phyloP scores from a whole-genome alignment of 495 filamentous ascomycete species.

The Lophium mytilinum region DNA sequence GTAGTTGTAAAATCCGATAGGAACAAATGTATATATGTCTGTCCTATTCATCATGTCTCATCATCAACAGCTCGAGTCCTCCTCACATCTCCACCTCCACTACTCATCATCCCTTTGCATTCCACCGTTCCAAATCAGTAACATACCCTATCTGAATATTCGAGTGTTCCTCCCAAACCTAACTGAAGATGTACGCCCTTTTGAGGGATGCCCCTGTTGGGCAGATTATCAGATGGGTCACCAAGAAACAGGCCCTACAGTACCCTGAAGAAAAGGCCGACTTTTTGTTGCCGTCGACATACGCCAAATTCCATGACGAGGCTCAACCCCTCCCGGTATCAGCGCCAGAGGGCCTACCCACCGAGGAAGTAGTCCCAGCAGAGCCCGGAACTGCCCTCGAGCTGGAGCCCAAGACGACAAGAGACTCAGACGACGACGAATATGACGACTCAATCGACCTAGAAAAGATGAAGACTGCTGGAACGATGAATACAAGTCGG shows the following conservation, averaged over 20 bases:
- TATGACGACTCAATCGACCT: conserved; percentile 2
- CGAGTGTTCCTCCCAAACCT: too few species aligned
- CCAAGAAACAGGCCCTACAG: conserved; percentile 19
- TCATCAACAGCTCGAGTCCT: not conserved
- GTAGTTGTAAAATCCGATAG: not conserved
- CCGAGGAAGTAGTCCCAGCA: conserved; percentile 3
- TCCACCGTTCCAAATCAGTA: not conserved
- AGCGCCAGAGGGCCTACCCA: conserved; percentile 6
- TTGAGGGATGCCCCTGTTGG: conserved; percentile 25
- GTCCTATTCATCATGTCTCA: not conserved
- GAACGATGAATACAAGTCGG: conserved; percentile 5
- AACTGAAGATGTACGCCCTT: conserved; percentile 14
- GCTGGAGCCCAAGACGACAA: conserved; percentile 3
- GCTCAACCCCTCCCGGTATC: not conserved
- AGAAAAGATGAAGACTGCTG: conserved; percentile 17
- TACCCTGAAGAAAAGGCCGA: conserved; percentile 26
- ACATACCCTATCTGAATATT: too few species aligned
- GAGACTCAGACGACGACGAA: not conserved
- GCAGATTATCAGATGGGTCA: conserved; percentile 23
- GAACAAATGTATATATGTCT: not conserved
- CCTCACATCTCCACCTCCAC: not conserved
- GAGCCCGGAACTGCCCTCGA: conserved; percentile 5
- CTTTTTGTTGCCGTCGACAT: conserved; percentile 10
- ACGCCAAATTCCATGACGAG: not conserved
- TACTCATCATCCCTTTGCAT: not conserved